phyloP scores from a whole-genome alignment of 768 basidiomycete species.

The Amanita molliuscula region DNA sequence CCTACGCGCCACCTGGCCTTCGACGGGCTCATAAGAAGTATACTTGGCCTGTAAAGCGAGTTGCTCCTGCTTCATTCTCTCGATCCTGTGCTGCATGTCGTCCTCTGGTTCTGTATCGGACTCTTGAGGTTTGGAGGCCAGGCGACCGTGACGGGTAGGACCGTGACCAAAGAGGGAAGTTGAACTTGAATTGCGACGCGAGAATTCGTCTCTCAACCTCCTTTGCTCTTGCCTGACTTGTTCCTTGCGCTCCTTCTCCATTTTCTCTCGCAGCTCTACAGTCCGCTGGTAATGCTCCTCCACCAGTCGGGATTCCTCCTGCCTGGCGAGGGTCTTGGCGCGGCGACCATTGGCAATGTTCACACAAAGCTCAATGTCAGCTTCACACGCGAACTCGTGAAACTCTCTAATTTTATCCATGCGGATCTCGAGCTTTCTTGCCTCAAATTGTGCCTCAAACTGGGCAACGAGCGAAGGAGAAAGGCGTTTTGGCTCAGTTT shows the following conservation, averaged over 20 bases:
- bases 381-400: constrained; percentile 33
- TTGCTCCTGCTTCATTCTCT: constrained; percentile 5
- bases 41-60: constrained; percentile 5
- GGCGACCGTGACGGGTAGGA: not conserved
- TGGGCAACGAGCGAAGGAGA: constrained; percentile 20
- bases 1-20: not conserved
- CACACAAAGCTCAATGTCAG: constrained; percentile 30
- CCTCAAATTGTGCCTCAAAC: constrained; percentile 25
- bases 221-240: constrained; percentile 29
- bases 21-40: not conserved
- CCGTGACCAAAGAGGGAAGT: not conserved
- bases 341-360: constrained; percentile 25
- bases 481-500: not conserved
- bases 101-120: not conserved
- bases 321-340: constrained; percentile 20
- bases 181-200: constrained; percentile 8
- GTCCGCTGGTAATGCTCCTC: constrained; percentile 29
- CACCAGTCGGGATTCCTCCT: constrained; percentile 21
- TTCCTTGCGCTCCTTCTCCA: constrained; percentile 39
- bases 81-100: constrained; percentile 1
- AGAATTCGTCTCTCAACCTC: constrained; percentile 22
- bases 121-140: not conserved
- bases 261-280: constrained; percentile 29
- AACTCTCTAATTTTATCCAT: constrained; percentile 40
- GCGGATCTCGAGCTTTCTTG: constrained; percentile 35